These are phyloP conservation scores for Babesia ovis DNA, from an alignment of 169 alveolate species.

Conservation along the genomic window DNA sequence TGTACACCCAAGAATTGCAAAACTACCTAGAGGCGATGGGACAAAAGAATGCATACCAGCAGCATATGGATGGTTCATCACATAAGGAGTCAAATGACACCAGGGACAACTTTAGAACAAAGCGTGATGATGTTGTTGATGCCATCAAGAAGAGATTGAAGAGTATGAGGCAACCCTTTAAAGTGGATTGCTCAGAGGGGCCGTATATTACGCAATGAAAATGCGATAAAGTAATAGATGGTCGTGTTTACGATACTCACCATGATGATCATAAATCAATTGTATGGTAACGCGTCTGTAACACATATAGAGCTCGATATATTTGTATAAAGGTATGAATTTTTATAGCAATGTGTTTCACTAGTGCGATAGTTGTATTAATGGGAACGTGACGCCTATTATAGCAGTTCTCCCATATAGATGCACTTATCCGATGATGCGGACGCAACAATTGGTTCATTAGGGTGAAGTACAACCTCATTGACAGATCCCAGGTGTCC, in stretches of 20 bases:
- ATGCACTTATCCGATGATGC: conserved; percentile 77
- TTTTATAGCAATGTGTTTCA: not conserved
- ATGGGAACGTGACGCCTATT: not conserved
- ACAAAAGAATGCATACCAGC: not conserved
- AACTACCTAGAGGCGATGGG: not conserved
- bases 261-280: no score
- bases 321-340: no score
- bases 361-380: not conserved
- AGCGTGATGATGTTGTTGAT: conserved; percentile 33
- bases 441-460: conserved; percentile 80
- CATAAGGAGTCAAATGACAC: not conserved
- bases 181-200: not conserved
- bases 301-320: no score
- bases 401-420: conserved; percentile 77
- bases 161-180: conserved; percentile 12
- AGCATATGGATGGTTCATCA: not conserved
- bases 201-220: not conserved
- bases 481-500: conserved; percentile 84
- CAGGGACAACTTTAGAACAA: not conserved
- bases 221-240: not conserved
- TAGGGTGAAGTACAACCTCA: conserved; percentile 82
- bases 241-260: not conserved
- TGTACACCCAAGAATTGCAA: conserved; percentile 26
- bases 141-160: conserved; percentile 26
- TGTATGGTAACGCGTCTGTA: no score